Conservation (phyloP, 106 monocot genomes). For the Iris macrosiphon region DNA sequence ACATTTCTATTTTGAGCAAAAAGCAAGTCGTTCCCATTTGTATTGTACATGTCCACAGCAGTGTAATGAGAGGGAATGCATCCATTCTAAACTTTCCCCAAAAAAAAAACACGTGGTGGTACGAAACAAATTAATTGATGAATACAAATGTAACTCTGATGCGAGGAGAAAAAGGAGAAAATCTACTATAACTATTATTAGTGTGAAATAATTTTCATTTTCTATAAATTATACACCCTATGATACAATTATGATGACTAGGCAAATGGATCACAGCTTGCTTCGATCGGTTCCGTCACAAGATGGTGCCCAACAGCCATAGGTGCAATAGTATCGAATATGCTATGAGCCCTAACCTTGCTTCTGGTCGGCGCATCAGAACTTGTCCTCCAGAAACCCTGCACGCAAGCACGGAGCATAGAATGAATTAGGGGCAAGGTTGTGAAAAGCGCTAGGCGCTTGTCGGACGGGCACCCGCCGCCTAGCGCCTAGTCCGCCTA, state of each 20-base stretch:
- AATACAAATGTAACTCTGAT: background rate
- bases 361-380: conserved; percentile 68
- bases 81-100: too few relatives aligned
- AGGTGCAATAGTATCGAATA: conserved; percentile 82
- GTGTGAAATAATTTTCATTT: background rate
- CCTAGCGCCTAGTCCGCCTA: too few relatives aligned
- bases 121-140: background rate
- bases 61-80: background rate
- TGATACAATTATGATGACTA: conserved; percentile 28
- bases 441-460: too few relatives aligned
- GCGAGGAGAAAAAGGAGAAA: background rate
- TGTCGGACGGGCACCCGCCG: too few relatives aligned
- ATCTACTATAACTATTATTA: background rate
- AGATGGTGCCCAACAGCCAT: conserved; percentile 70
- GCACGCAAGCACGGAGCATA: conserved; percentile 3
- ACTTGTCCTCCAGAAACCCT: conserved; percentile 90
- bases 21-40: too few relatives aligned
- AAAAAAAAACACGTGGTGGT: too few relatives aligned
- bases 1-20: too few relatives aligned
- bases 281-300: conserved; percentile 19
- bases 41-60: background rate
- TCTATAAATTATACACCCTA: conserved; percentile 26
- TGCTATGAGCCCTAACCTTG: conserved; percentile 73
- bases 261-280: background rate
- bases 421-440: too few relatives aligned